Evolutionary conservation across 1,284 basidiomycete genomes (phyloP).

Genomic region (Phellinidium pouzarii): DNA sequence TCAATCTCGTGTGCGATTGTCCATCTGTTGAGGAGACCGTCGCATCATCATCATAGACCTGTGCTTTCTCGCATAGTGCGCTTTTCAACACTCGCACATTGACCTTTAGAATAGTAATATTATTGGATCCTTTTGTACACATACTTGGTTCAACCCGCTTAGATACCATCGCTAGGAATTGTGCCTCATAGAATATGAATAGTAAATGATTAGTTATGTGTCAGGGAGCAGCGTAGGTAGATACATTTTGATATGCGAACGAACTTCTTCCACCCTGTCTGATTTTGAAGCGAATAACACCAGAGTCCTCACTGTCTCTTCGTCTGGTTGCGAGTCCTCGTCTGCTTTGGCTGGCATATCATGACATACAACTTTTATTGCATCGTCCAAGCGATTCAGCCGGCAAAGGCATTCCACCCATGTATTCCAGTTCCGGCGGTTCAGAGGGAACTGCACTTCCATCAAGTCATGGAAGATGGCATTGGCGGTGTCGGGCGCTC

Average conservation of each 20-base stretch:
- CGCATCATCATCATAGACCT: conserved; percentile 13
- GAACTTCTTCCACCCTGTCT: conserved; percentile 40
- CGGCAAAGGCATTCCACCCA: conserved; percentile 89
- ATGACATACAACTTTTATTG: conserved; percentile 54
- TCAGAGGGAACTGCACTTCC: conserved; percentile 45
- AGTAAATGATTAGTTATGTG: background rate
- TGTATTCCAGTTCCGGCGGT: conserved; percentile 66
- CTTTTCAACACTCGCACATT: conserved; percentile 17
- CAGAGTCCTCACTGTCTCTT: conserved; percentile 44
- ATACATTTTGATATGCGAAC: conserved; percentile 22
- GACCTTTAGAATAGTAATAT: background rate
- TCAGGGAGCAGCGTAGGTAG: background rate
- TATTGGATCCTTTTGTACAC: background rate
- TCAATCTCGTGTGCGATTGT: conserved; percentile 85
- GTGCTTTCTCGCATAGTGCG: conserved; percentile 18
- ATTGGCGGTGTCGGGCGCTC: conserved; percentile 43
- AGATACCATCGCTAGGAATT: background rate
- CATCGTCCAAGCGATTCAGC: conserved; percentile 59
- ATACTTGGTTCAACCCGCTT: conserved; percentile 14
- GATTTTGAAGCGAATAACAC: conserved; percentile 43
- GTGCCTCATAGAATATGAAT: background rate
- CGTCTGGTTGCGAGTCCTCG: conserved; percentile 35
- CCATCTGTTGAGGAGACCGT: conserved; percentile 73
- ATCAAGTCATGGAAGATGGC: conserved; percentile 48
- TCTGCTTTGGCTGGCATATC: conserved; percentile 52